Conservation (phyloP, 345 rosid species). For the Citrus australasica region DNA sequence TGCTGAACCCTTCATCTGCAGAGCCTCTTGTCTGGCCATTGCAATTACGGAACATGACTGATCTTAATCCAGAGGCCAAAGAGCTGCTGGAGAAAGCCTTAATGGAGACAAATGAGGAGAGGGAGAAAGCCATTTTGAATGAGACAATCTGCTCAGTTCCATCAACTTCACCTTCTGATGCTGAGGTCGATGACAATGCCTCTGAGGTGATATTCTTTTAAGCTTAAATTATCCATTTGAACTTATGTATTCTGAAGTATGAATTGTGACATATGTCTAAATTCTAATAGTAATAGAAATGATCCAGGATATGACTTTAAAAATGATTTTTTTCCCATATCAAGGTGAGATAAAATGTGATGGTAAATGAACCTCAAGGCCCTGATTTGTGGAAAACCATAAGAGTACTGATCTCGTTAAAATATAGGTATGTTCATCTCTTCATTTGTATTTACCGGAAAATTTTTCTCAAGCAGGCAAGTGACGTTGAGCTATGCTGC, state of each 20-base stretch:
- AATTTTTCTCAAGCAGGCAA: slow-evolving; percentile 16
- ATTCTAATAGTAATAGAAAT: background rate
- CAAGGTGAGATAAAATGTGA: background rate
- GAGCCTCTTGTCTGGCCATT: slow-evolving; percentile 52
- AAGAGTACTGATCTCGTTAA: background rate
- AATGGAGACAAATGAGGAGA: slow-evolving; percentile 37
- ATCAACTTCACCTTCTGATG: slow-evolving; percentile 33
- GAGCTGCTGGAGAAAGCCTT: slow-evolving; percentile 34
- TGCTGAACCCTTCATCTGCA: slow-evolving; percentile 42
- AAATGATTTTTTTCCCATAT: background rate
- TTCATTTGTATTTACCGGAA: background rate
- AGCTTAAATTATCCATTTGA: background rate
- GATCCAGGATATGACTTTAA: background rate
- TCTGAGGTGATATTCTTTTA: slow-evolving; percentile 32
- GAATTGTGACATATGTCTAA: background rate
- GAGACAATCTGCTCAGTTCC: slow-evolving; percentile 24
- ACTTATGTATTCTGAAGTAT: background rate
- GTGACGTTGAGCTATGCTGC: slow-evolving; percentile 27
- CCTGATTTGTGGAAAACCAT: background rate
- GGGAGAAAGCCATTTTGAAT: slow-evolving; percentile 43
- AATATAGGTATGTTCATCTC: background rate
- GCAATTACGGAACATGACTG: slow-evolving; percentile 39
- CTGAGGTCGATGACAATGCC: slow-evolving; percentile 21
- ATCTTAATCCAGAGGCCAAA: slow-evolving; percentile 39
- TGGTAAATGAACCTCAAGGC: background rate